Evolutionary conservation across 768 basidiomycete species (phyloP), one percentile per base, ranked within the genome.

Genomic region (Suillus variegatus): DNA sequence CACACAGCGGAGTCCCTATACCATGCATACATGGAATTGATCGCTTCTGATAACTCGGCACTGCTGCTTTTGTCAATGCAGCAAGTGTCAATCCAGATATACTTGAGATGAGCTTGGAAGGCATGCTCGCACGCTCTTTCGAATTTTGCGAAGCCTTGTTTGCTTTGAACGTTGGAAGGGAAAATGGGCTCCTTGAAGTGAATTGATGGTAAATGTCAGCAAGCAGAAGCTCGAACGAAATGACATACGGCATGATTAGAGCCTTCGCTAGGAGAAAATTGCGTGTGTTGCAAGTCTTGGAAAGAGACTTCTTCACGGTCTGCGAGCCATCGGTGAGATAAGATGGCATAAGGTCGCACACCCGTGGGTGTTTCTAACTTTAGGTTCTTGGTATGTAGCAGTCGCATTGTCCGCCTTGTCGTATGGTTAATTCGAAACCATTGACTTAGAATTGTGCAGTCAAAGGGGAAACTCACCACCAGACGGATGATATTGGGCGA

Each of bases 61-160:
- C 71, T 72, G 57, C 71, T 72, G 55, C 28, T 46, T 14, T 68
- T 72, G 52, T 72, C 65, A 32, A 69, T 69, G 51, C 70, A 72
- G 32, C 65, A 68, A 18, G 70, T 71, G 36, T 70, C 69, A 18
- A 67, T 54, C 70, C 69, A 71, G 43, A 66, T 64, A 16, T 58
- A 66, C 8, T 64, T 36, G 20, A 57, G 58, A 28, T 47, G 61
- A 41, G 63, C 65, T 43, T 38, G 43, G 10, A 36, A 35, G 13
- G 67, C 67, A n/a, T 51, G 20, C 1, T 43, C 9, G 43, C 65
- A 63, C 20, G 44, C 55, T 13, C 20, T 35, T 54, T n/a, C 9
- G 20, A 68, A 16, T 54, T 68, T 68, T 16, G 2, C 28, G 43
- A 47, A 65, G n/a, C 65, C 67, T 18, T 40, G 1, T 58, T 41